Base-by-base conservation (phyloP, 1,284 basidiomycete species). In the Leccinum griseonigrum region DNA sequence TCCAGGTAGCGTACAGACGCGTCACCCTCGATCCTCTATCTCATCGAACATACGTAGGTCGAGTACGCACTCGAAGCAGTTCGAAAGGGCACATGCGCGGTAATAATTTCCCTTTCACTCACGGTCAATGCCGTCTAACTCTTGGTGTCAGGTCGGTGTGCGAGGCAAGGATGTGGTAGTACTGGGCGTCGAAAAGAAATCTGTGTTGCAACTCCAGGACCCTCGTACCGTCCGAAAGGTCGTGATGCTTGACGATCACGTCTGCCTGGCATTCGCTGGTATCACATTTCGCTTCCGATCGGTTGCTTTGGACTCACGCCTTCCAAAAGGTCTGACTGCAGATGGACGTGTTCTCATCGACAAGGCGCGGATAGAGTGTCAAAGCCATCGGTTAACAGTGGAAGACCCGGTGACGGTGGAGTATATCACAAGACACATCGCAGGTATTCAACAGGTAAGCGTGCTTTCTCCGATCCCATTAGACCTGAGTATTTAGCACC, bases 11-110 rank as follows among this genome's bases (percentile, higher is more conserved):
- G 65, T 62, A 48, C 36, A 50, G 64, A 63, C 69, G 70, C 69
- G 64, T 67, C 67, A 60, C 63, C 46, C 51, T 26, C 52, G 56
- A 60, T 57, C 56, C 36, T 53, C 60, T 56, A 62, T 66, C 62
- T 68, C 63, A 70, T 63, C 62, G 66, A 57, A 67, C 58, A 61
- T 63, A 55, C 70, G 60, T 76, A 97, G 92, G 97, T 99, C 68
- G 97, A 99, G 79, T 99, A 99, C 77, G 97, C 97, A 6, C 81
- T 92, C 26, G 97, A 99, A 77, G 97, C 97, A 57, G 97, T 99
- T 55, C 83, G 94, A 69, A 95, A 97, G 76, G 97, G 97, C 56
- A 99, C 97, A 14, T 98, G 97, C 76, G 97, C 97, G 58, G 97
- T 97, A 73, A 70, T 73, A 85, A 16, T 52, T 7, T 55, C 7